Evolutionary conservation across 2,329 filamentous ascomycete species (phyloP), one percentile per base, ranked within the genome.

Genomic region (Zymoseptoria tritici): DNA sequence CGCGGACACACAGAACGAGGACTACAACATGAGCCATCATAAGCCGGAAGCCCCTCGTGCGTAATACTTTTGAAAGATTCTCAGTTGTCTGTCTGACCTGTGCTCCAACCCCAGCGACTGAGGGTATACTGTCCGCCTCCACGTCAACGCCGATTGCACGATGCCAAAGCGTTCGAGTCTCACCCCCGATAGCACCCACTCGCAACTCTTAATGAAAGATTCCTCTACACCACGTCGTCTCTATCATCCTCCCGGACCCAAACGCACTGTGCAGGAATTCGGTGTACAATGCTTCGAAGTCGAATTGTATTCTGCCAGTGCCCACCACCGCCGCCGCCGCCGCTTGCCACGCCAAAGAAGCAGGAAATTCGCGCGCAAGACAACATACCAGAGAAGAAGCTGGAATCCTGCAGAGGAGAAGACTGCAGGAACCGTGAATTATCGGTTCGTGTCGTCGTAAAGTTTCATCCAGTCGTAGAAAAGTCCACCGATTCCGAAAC

Each of bases 391-490:
- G 61, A 52, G 61, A 66, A 29, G 29, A 60, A 66, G 62, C 59
- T 62, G 60, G 57, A 52, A 22, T 55, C 49, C 20, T 58, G 57
- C 60, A 53, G 57, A 56, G 49, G 57, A 51, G 52, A 54, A 55
- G 54, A 19, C 36, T 55, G 55, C 55, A 59, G 60, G 59, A 64
- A 56, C 56, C 61, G 59, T 57, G 55, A 58, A 64, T 62, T 62
- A 62, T 61, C 57, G 59, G 20, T 61, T 66, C 64, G 60, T 65
- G 60, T 66, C 62, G 62, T 66, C 64, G 57, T 66, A 56, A 62
- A 58, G 50, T 53, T 60, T 66, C 64, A 57, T 66, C 57, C 59
- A 62, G 57, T 66, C 64, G 62, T 66, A 53, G 58, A 60, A 62
- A 58, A 50, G 49, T 53, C 49, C 55, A 42, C 59, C 63, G 53